These are phyloP conservation scores for Bimuria novae-zelandiae DNA, from an alignment of 2,329 filamentous ascomycete species.

Conservation along the genomic window DNA sequence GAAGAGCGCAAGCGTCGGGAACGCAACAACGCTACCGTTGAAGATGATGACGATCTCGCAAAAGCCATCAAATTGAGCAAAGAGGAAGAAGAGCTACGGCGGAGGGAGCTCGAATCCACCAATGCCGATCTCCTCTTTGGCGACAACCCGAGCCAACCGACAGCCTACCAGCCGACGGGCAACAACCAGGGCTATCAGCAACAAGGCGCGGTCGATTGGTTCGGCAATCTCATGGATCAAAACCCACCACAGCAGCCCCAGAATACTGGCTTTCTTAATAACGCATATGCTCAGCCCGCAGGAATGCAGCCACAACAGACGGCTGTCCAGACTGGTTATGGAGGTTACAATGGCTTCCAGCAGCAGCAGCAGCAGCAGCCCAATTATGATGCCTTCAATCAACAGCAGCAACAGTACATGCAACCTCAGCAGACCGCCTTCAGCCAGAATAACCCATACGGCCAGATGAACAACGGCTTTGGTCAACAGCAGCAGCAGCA, in stretches of 20 bases:
- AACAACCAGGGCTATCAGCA: slow-evolving; percentile 98
- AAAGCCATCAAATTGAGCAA: slow-evolving; percentile 95
- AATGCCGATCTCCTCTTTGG: slow-evolving; percentile 91
- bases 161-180: slow-evolving; percentile 79
- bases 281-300: slow-evolving; percentile 75
- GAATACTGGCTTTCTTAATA: slow-evolving; percentile 69
- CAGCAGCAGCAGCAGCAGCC: slow-evolving; percentile 61
- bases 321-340: slow-evolving; percentile 71
- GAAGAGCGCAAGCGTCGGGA: slow-evolving; percentile 78
- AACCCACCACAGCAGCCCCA: slow-evolving; percentile 64
- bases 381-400: slow-evolving; percentile 65
- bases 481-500: slow-evolving; percentile 48
- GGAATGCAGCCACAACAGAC: slow-evolving; percentile 68
- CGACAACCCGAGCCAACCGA: slow-evolving; percentile 66
- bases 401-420: slow-evolving; percentile 36
- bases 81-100: slow-evolving; percentile 87
- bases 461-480: slow-evolving; percentile 40
- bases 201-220: slow-evolving; percentile 94
- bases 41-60: slow-evolving; percentile 83
- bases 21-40: slow-evolving; percentile 50
- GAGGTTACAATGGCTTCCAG: slow-evolving; percentile 60
- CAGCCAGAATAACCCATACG: slow-evolving; percentile 50
- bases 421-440: slow-evolving; percentile 58
- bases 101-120: slow-evolving; percentile 81
- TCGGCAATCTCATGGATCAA: slow-evolving; percentile 88